Evolutionary conservation across 2,329 filamentous ascomycete species (phyloP).

Genomic region (Blastomyces parvus): DNA sequence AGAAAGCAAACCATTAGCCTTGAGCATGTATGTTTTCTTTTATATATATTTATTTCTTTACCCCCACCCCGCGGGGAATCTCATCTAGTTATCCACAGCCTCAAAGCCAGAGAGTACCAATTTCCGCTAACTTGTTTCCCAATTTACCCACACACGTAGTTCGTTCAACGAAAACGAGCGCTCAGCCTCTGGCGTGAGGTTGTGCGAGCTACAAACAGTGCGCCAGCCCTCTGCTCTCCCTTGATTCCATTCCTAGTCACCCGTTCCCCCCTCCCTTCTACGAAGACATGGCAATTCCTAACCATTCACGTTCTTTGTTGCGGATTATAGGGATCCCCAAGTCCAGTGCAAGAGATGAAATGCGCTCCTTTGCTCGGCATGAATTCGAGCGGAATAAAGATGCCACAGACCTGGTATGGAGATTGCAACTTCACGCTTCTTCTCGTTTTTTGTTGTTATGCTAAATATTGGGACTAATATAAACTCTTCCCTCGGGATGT

Average conservation of each 20-base stretch:
- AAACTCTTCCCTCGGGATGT: neutral
- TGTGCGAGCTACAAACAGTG: constrained; percentile 33
- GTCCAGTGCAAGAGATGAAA: constrained; percentile 33
- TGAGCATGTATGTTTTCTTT: constrained; percentile 28
- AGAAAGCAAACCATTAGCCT: constrained; percentile 30
- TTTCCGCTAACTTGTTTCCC: neutral
- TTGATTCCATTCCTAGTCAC: neutral
- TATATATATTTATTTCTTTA: neutral
- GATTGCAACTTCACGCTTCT: neutral
- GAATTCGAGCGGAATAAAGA: constrained; percentile 38
- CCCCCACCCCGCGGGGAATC: neutral
- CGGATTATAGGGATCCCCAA: constrained; percentile 29
- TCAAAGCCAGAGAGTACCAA: neutral
- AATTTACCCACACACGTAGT: constrained; percentile 20
- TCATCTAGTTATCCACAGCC: neutral
- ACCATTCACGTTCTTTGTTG: neutral
- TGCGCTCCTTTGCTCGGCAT: constrained; percentile 34
- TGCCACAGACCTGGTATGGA: constrained; percentile 35
- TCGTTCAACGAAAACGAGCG: constrained; percentile 36
- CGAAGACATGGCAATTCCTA: neutral
- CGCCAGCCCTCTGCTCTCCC: constrained; percentile 8
- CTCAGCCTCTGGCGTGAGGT: constrained; percentile 38
- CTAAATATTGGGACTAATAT: neutral
- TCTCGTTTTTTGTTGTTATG: neutral
- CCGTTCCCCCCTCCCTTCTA: neutral